Evolutionary conservation across 2,329 filamentous ascomycete species (phyloP).

Genomic region (Penicillium glabrum): DNA sequence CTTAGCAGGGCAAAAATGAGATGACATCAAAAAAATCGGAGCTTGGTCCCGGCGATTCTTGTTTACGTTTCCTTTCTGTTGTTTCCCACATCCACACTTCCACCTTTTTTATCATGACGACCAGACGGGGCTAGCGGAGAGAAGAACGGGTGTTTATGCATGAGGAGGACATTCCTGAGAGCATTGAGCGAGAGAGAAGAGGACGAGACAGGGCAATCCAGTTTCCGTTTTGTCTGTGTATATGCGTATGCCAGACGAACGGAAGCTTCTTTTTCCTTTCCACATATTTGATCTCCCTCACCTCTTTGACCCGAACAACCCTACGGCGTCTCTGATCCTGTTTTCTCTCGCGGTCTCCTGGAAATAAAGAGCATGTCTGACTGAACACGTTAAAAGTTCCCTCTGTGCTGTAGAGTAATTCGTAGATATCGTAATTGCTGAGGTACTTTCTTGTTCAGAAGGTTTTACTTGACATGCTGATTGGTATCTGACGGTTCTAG

Average conservation of each 20-base stretch:
- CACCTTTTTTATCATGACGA: slow-evolving; percentile 22
- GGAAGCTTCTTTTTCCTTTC: slow-evolving; percentile 21
- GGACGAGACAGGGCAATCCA: slow-evolving; percentile 20
- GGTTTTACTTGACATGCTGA: not conserved
- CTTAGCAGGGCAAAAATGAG: slow-evolving; percentile 17
- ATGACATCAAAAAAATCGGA: slow-evolving; percentile 28
- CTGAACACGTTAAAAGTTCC: slow-evolving; percentile 26
- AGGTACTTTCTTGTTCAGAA: not conserved
- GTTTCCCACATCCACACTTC: slow-evolving; percentile 18
- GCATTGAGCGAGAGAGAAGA: slow-evolving; percentile 24
- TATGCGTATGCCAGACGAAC: not conserved
- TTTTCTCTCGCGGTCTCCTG: slow-evolving; percentile 31
- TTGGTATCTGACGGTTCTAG: not conserved
- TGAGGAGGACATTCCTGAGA: slow-evolving; percentile 24
- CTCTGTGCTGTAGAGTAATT: not conserved
- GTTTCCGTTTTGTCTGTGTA: slow-evolving; percentile 4
- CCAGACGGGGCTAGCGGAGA: slow-evolving; percentile 29
- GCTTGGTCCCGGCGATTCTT: slow-evolving; percentile 27
- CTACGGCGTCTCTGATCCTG: slow-evolving; percentile 26
- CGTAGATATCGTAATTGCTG: not conserved
- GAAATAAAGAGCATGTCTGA: slow-evolving; percentile 32
- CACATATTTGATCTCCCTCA: slow-evolving; percentile 25
- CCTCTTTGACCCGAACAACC: slow-evolving; percentile 28
- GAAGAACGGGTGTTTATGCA: slow-evolving; percentile 21
- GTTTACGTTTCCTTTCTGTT: slow-evolving; percentile 23